Evolutionary conservation across 306 rosid species (phyloP).

Genomic region (Castanea sativa): DNA sequence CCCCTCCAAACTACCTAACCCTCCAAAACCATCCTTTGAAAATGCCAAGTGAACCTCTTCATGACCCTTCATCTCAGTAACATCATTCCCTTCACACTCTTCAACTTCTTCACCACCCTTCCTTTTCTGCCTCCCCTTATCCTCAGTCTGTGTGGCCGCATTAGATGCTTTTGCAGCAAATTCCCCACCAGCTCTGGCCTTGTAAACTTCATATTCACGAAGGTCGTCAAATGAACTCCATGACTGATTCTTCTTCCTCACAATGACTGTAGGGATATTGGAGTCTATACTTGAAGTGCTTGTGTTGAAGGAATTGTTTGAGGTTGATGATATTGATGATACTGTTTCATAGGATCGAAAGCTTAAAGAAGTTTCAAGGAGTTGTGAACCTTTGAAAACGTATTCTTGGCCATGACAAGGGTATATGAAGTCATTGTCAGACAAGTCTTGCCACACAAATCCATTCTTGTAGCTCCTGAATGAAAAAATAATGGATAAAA

Average conservation of each 20-base stretch:
- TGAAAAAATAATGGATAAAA: constrained; percentile 1
- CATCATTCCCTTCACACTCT: constrained; percentile 16
- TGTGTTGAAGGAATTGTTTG: constrained; percentile 43
- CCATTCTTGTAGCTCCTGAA: constrained; percentile 56
- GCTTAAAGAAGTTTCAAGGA: constrained; percentile 34
- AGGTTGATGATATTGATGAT: constrained; percentile 44
- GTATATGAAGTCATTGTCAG: constrained; percentile 51
- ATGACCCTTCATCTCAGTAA: constrained; percentile 10
- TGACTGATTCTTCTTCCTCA: constrained; percentile 29
- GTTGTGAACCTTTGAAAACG: constrained; percentile 57
- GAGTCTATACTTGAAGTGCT: constrained; percentile 37
- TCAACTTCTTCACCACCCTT: constrained; percentile 24
- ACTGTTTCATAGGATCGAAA: constrained; percentile 44
- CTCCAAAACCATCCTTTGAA: constrained; percentile 28
- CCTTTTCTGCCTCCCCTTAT: constrained; percentile 25
- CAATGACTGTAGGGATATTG: constrained; percentile 17
- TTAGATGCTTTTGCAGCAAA: constrained; percentile 28
- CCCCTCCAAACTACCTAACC: constrained; percentile 7
- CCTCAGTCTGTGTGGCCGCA: constrained; percentile 56
- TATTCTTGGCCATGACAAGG: constrained; percentile 62
- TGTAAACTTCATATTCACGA: constrained; percentile 33
- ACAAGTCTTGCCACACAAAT: constrained; percentile 71
- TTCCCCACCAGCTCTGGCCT: constrained; percentile 30
- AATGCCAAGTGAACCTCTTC: constrained; percentile 17
- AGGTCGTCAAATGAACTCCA: constrained; percentile 25